Percentiles rank a stretch among this genome's conserved stretches.
Evolutionary conservation across 2,329 filamentous ascomycete species (phyloP).

Genomic region (Cordyceps pruinosa): DNA sequence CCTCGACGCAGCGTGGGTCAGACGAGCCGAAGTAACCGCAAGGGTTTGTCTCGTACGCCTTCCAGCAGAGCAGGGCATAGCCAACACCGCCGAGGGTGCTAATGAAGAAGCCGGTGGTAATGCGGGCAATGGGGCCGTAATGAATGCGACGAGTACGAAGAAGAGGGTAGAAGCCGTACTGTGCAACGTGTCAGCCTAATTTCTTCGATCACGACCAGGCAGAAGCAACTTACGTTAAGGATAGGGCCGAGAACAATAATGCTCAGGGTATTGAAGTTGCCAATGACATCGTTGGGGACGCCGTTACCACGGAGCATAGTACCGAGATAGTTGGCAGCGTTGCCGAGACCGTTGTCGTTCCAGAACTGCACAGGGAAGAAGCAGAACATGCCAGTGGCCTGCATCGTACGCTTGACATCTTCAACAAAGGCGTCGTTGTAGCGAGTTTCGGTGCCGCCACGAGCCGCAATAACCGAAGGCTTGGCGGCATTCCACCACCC

Average conservation of each 20-base stretch:
- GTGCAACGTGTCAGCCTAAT: neutral
- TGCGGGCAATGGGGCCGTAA: constrained; percentile 52
- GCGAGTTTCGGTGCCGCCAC: constrained; percentile 39
- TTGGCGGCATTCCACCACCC: constrained; percentile 54
- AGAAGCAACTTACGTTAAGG: constrained; percentile 18
- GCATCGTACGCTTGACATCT: constrained; percentile 49
- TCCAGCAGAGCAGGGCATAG: constrained; percentile 48
- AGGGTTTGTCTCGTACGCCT: constrained; percentile 49
- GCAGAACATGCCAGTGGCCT: constrained; percentile 35
- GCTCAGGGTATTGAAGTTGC: constrained; percentile 52
- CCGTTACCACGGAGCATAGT: constrained; percentile 40
- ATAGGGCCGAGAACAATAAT: constrained; percentile 42
- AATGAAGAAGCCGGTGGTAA: constrained; percentile 49
- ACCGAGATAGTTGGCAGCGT: constrained; percentile 28
- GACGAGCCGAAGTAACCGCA: constrained; percentile 31
- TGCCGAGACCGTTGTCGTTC: constrained; percentile 35
- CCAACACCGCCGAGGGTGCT: constrained; percentile 46
- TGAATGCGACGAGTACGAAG: constrained; percentile 44
- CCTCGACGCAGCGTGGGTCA: constrained; percentile 17
- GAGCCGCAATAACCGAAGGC: constrained; percentile 42
- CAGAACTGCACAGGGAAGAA: constrained; percentile 34
- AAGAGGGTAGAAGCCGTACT: constrained; percentile 45
- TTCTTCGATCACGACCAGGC: neutral
- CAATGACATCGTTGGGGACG: constrained; percentile 54
- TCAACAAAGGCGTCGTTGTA: constrained; percentile 62